Evolutionary conservation across 169 alveolate species (phyloP), one percentile per base, ranked within the genome.

Genomic region (Eimeria sp.): DNA sequence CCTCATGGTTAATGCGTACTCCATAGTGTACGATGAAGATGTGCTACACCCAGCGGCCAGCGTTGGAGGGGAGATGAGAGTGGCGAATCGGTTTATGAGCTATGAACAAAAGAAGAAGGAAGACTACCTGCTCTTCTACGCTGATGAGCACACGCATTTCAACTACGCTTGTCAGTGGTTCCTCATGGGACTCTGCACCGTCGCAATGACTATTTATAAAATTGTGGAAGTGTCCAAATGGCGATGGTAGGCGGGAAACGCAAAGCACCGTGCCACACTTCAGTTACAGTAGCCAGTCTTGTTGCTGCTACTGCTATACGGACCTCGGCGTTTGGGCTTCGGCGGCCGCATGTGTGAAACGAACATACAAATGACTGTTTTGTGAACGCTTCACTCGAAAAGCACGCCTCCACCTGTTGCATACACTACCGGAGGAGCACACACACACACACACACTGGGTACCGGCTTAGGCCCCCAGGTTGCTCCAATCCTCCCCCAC

Each of bases 121-220:
- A 51, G 99, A 98, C 96, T 98, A 98, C 96, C 95, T 98, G 65
- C 95, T 97, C 75, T 98, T 98, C 96, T 98, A 98, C 92, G 99
- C 99, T 16, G 99, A 98, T 94, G 99, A 98, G 70, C 98, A 97
- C 95, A 98, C 99, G 1, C 99, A 98, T 95, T 97, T 98, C 96
- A 98, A 98, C 97, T 98, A 98, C 84, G 99, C 99, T 57, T 95
- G 97, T 89, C 99, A 98, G 97, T 98, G 99, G 99, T 97, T 97
- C 95, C 97, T 97, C 30, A 95, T 95, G 96, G 96, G 95, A 6
- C 95, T 97, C 5, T 92, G 96, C 84, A 65, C 92, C 57, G 86
- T 95, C 54, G 93, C 95, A 89, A 96, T 96, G 97, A 96, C 97
- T 58, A 67, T 95, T 70, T 96, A 96, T 95, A 96, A 96, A 83